Base-by-base conservation (phyloP, 176 grass and related monocot genomes). In the Oryza punctata region DNA sequence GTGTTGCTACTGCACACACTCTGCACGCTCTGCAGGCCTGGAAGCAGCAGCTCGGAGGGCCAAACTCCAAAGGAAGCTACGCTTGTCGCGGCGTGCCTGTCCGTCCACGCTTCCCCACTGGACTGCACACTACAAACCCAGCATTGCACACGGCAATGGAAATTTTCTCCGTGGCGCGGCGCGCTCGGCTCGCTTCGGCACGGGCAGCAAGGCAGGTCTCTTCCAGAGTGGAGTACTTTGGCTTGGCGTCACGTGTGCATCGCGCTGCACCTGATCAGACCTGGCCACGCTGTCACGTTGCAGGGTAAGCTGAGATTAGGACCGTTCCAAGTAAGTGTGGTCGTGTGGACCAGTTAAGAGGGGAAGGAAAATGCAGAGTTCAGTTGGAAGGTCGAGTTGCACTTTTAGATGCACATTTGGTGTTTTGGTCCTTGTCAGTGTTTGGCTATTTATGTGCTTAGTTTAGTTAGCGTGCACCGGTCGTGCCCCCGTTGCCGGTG, bases 31-130 rank as follows among this genome's bases (percentile, higher is more conserved):
- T 71, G 70, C 57, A 14, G 70, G 26, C 38, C 69, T 32, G 65
- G 59, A 63, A 49, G 70, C 11, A 10, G 45, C 52, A 63, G 37
- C 68, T 26, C 13, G 3, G 57, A 26, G 60, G 69, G 69, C 69
- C 69, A 25, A 37, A 80, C 76, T 66, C 69, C 84, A 29, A 79
- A 16, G 78, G 69, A 66, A 47, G 84, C 76, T 73, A 43, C 28
- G 50, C 44, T 70, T 76, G 85, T 91, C 85, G 85, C 63, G 40
- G 69, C 69, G 19, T 76, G 3, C 76, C 37, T 81, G 85, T 87
- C 37, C 76, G 85, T 84, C 33, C 37, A 19, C 25, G 28, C 12
- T 0, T 3, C 3, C 11, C 29, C 35, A 18, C 50, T 11, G 12
- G 12, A 23, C n/a, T 16, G 32, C 18, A 25, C 1, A 15, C 16